Conservation (phyloP, 1,139 yeast genomes). For the Suhomyces bokatorum region DNA sequence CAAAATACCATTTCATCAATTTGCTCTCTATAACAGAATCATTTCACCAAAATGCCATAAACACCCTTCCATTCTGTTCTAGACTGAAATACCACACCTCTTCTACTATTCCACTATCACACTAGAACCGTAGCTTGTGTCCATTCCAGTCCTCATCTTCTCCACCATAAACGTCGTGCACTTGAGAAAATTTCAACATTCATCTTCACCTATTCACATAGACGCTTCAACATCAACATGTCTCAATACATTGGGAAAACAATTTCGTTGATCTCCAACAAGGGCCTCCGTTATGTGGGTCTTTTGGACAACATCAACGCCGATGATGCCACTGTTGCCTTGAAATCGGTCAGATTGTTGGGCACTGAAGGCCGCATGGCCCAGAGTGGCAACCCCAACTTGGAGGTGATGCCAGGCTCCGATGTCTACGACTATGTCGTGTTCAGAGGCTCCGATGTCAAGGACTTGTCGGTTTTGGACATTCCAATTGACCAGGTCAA, state of each 20-base stretch:
- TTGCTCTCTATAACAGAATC: too few relatives aligned
- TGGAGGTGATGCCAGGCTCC: slow-evolving; percentile 73
- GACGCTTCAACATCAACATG: slow-evolving; percentile 38
- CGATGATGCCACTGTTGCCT: slow-evolving; percentile 86
- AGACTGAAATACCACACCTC: too few relatives aligned
- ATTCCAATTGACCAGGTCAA: slow-evolving; percentile 54
- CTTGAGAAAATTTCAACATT: not conserved
- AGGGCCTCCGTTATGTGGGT: slow-evolving; percentile 90
- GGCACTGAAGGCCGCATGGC: slow-evolving; percentile 92
- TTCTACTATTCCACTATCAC: too few relatives aligned
- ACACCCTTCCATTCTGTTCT: too few relatives aligned
- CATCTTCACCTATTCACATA: not conserved
- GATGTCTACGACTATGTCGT: slow-evolving; percentile 79
- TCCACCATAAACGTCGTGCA: slow-evolving; percentile 1
- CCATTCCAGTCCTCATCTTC: not conserved
- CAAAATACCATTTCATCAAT: too few relatives aligned
- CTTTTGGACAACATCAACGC: slow-evolving; percentile 83
- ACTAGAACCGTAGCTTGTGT: too few relatives aligned
- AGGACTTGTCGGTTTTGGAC: slow-evolving; percentile 83
- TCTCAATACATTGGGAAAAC: slow-evolving; percentile 91
- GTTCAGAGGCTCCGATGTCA: slow-evolving; percentile 90
- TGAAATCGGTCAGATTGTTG: slow-evolving; percentile 76
- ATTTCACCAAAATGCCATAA: too few relatives aligned
- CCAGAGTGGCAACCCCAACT: slow-evolving; percentile 56
- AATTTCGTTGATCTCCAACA: slow-evolving; percentile 82